Conservation (phyloP, 192 early-diverging fungal genomes). For the Geranomyces variabilis region DNA sequence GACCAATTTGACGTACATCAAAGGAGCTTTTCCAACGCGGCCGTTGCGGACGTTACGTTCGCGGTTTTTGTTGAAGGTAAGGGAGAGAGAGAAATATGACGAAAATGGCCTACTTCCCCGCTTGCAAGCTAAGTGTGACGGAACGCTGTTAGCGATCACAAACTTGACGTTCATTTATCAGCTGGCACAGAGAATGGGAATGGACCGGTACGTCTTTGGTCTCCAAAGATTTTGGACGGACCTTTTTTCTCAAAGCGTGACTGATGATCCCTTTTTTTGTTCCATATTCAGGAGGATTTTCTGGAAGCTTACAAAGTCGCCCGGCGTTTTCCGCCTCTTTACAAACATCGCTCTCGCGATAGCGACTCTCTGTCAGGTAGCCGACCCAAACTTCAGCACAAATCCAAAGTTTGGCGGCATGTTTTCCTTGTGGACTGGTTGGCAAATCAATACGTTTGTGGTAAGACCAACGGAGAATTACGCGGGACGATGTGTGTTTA, state of each 20-base stretch:
- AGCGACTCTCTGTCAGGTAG: background rate
- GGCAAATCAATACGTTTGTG: constrained; percentile 21
- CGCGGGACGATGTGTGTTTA: too few species aligned
- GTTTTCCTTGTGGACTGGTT: constrained; percentile 14
- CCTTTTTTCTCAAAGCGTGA: too few species aligned
- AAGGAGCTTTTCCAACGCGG: background rate
- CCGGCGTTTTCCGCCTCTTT: background rate
- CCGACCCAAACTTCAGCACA: background rate
- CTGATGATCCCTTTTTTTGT: too few species aligned
- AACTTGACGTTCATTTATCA: constrained; percentile 11
- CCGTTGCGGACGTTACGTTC: constrained; percentile 10
- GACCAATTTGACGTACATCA: background rate
- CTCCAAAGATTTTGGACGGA: too few species aligned
- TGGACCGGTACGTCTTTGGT: constrained; percentile 1
- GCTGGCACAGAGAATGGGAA: constrained; percentile 1
- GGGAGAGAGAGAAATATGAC: background rate
- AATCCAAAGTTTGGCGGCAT: constrained; percentile 8
- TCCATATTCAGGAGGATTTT: too few species aligned
- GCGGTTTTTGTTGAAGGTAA: constrained; percentile 12
- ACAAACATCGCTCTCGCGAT: constrained; percentile 3
- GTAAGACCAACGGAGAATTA: too few species aligned
- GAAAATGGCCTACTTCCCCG: too few species aligned
- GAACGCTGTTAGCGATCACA: constrained; percentile 14
- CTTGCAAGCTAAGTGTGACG: background rate
- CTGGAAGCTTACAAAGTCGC: background rate